Evolutionary conservation across 352 stramenopile genomes (phyloP), one percentile per base, ranked within the genome.

Genomic region (Phytopythium aichiense): DNA sequence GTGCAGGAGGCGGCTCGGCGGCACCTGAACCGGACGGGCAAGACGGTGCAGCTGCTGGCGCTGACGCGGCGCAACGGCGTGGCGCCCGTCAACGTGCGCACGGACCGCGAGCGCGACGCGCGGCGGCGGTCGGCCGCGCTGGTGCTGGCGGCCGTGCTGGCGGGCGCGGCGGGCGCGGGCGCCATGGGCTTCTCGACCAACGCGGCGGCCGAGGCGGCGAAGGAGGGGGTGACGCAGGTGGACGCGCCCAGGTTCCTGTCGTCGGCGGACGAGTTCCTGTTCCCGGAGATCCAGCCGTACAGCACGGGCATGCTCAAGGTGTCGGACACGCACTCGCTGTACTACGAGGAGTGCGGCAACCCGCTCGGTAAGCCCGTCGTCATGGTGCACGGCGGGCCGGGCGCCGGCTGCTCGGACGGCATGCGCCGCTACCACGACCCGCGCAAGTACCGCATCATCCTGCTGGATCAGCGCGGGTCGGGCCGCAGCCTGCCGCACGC

Each of bases 361-460:
- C 87, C 87, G 33, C 76, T 88, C 33, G 87, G 87, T 54, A 95
- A 94, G 65, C 89, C 92, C 7, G 94, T 95, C 37, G 81, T 99
- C n/a, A 91, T 98, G 69, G 82, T 98, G 28, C 95, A 99, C 70
- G 95, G 95, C 31, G 95, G 95, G 2, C 95, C 95, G 0, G 95
- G 95, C 13, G 88, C 86, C 2, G 94, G 89, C 38, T 98, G 91
- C 73, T 90, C 76, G 35, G 78, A 88, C 0, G 80, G 71, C 63
- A 97, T 98, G 85, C 83, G 88, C 23, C 89, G 87, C 52, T 98
- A 93, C 74, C 97, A 98, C 74, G 88, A 98, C 75, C 93, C 92
- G 22, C 61, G 79, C 25, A 76, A 92, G 16, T 98, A 98, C 66
- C 86, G 81, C 49, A 97, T 98, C 52, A 92, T 98, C 52, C 74